phyloP scores from a whole-genome alignment of 441 rosid genomes.

The Rhodomyrtus psidioides region DNA sequence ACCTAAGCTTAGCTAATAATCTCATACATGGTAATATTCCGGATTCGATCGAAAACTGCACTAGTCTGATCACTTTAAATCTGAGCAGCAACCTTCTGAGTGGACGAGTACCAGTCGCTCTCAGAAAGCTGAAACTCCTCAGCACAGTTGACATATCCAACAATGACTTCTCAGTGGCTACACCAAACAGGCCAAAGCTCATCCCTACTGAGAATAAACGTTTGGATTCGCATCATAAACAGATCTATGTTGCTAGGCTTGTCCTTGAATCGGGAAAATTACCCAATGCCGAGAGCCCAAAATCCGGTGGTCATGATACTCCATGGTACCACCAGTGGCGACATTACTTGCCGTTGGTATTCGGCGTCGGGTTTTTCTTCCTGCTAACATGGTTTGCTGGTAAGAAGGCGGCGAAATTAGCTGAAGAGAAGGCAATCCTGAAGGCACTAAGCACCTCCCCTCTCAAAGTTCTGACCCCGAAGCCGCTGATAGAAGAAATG shows the following conservation, averaged over 20 bases:
- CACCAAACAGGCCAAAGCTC: background rate
- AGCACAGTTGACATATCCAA: slow-evolving; percentile 24
- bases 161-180: slow-evolving; percentile 13
- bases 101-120: slow-evolving; percentile 18
- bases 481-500: slow-evolving; percentile 1
- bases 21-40: slow-evolving; percentile 28
- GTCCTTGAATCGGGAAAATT: background rate
- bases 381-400: slow-evolving; percentile 11
- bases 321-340: background rate
- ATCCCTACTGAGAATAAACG: background rate
- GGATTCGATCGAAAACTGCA: slow-evolving; percentile 18
- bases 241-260: background rate
- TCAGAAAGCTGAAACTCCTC: slow-evolving; percentile 23
- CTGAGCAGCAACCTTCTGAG: slow-evolving; percentile 27
- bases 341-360: background rate
- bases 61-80: slow-evolving; percentile 17
- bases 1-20: slow-evolving; percentile 24
- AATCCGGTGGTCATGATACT: background rate
- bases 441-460: slow-evolving; percentile 23
- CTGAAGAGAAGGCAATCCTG: slow-evolving; percentile 16
- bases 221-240: background rate
- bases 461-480: background rate
- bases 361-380: slow-evolving; percentile 9
- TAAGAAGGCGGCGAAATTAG: slow-evolving; percentile 5
- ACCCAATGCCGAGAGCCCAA: background rate